A percentile compares a stretch with the other conserved stretches of the same genome.
Conservation (phyloP, 208 protist genomes). For the Leptomonas seymouri region DNA sequence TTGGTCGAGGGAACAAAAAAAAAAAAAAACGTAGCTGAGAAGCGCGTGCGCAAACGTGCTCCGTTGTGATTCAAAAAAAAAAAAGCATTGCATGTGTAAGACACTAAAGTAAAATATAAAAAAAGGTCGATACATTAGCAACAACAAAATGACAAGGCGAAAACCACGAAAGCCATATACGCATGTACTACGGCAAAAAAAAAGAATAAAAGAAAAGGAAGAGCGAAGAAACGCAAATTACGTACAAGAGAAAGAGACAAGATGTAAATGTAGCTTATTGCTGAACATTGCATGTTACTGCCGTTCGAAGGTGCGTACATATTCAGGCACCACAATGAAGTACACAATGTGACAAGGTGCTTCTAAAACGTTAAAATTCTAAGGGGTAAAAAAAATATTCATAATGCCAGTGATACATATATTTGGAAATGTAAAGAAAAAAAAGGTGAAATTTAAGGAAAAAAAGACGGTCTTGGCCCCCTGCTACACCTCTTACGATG, state of each 20-base stretch:
- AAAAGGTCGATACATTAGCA: constrained; percentile 19
- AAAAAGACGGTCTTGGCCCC: neutral
- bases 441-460: constrained; percentile 18
- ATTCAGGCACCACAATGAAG: neutral
- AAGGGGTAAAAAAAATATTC: constrained; percentile 19
- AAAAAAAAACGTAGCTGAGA: neutral
- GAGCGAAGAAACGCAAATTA: no score
- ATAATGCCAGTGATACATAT: constrained; percentile 8
- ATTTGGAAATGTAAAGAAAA: constrained; percentile 31
- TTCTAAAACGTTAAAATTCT: constrained; percentile 17
- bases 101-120: constrained; percentile 19
- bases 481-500: neutral
- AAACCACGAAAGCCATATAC: constrained; percentile 10
- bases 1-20: neutral
- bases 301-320: neutral
- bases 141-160: constrained; percentile 14
- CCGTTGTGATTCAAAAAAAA: constrained; percentile 5
- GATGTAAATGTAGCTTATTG: no score
- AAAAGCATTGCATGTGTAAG: constrained; percentile 12
- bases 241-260: no score
- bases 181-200: constrained; percentile 8
- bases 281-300: neutral
- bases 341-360: constrained; percentile 3
- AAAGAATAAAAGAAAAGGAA: no score
- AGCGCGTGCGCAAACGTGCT: neutral